phyloP scores from a whole-genome alignment of 2,329 filamentous ascomycete species.

The Alternaria panax region DNA sequence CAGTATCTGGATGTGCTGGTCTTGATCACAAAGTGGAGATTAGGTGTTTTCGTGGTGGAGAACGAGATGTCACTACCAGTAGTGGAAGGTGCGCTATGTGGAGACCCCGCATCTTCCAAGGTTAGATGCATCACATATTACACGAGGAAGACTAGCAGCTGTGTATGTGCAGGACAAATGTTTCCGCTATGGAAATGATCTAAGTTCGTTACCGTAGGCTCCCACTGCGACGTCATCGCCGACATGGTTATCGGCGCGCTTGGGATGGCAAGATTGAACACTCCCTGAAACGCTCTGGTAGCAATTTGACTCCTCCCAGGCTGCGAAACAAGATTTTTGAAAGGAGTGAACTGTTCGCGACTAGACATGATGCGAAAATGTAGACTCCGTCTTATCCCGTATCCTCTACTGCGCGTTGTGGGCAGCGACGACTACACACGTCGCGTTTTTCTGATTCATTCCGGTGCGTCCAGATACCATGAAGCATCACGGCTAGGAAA shows the following conservation, averaged over 20 bases:
- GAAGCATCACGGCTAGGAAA: neutral
- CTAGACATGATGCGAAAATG: too few relatives aligned
- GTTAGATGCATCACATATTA: neutral
- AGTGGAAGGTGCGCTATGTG: conserved; percentile 3
- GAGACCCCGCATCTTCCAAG: conserved; percentile 17
- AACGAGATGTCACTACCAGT: neutral
- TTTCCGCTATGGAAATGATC: too few relatives aligned
- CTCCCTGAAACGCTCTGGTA: too few relatives aligned
- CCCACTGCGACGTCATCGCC: too few relatives aligned
- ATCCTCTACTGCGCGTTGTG: neutral
- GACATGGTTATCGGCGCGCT: too few relatives aligned
- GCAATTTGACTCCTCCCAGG: too few relatives aligned
- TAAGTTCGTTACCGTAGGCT: too few relatives aligned
- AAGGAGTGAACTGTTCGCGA: too few relatives aligned
- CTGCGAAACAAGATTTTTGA: too few relatives aligned
- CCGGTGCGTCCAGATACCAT: neutral
- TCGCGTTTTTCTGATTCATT: neutral
- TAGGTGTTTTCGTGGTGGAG: neutral
- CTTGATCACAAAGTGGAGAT: neutral
- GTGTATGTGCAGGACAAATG: neutral
- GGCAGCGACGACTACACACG: neutral
- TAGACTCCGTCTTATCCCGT: too few relatives aligned
- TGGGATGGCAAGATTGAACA: neutral
- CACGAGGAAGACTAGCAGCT: neutral
- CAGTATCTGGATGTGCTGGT: neutral